Conservation (phyloP, 2,329 filamentous ascomycete species). For the Fusarium solani-melongenae region DNA sequence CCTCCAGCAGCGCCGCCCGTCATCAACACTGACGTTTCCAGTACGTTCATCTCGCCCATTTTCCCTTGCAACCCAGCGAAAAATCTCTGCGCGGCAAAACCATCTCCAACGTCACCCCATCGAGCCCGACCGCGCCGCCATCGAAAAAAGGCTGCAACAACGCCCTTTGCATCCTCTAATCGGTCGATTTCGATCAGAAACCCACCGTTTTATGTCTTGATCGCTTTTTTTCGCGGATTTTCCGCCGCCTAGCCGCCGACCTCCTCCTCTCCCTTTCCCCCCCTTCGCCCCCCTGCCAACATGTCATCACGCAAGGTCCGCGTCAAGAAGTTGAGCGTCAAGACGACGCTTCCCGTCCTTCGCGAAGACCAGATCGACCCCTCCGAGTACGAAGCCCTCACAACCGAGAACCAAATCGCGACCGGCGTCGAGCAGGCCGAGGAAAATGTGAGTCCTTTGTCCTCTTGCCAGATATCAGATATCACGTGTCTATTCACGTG, state of each 20-base stretch:
- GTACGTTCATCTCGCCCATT: slow-evolving; percentile 29
- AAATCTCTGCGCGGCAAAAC: slow-evolving; percentile 67
- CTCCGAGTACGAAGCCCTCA: slow-evolving; percentile 86
- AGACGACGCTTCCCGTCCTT: slow-evolving; percentile 87
- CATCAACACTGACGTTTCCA: slow-evolving; percentile 21
- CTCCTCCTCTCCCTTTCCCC: slow-evolving; percentile 43
- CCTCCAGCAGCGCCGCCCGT: slow-evolving; percentile 39
- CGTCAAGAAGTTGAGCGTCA: slow-evolving; percentile 92
- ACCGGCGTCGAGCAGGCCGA: slow-evolving; percentile 97
- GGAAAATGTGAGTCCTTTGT: slow-evolving; percentile 83
- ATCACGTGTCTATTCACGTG: slow-evolving; percentile 64
- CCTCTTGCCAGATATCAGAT: slow-evolving; percentile 46
- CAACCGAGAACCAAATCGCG: slow-evolving; percentile 86
- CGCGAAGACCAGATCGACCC: slow-evolving; percentile 91
- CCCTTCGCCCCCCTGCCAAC: slow-evolving; percentile 52
- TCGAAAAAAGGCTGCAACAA: slow-evolving; percentile 65
- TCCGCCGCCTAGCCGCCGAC: slow-evolving; percentile 60
- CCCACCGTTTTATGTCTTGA: slow-evolving; percentile 70
- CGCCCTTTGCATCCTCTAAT: slow-evolving; percentile 62
- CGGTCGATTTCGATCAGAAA: slow-evolving; percentile 63
- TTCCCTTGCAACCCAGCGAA: slow-evolving; percentile 56
- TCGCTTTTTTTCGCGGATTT: slow-evolving; percentile 72
- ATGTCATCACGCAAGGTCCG: slow-evolving; percentile 77
- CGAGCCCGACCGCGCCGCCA: slow-evolving; percentile 59
- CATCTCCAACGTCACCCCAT: slow-evolving; percentile 68